These are phyloP conservation scores for Beauveria sp. DNA, from an alignment of 2,329 filamentous ascomycete species.

Conservation along the genomic window DNA sequence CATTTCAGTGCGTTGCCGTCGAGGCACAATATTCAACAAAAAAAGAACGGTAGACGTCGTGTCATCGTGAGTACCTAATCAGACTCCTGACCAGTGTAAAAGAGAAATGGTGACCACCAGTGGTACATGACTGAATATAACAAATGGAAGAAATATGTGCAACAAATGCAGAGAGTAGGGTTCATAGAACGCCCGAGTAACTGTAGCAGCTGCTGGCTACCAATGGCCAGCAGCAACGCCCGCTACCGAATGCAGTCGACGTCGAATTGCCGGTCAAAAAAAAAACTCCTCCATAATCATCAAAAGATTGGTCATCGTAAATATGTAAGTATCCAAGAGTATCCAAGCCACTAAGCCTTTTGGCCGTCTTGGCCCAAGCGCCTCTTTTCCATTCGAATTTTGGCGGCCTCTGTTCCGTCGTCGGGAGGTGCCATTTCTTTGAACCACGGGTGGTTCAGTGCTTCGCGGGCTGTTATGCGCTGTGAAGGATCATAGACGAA, in stretches of 20 bases:
- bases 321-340: slow-evolving; percentile 12
- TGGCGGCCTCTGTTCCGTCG: slow-evolving; percentile 60
- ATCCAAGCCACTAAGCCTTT: slow-evolving; percentile 18
- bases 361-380: slow-evolving; percentile 17
- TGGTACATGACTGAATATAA: not conserved
- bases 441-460: slow-evolving; percentile 61
- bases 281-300: not conserved
- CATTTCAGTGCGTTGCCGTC: not conserved
- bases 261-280: not conserved
- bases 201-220: not conserved
- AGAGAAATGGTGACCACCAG: not conserved
- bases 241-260: slow-evolving; percentile 1
- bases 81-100: not conserved
- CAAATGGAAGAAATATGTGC: not conserved
- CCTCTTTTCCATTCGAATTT: slow-evolving; percentile 50
- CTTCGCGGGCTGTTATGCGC: slow-evolving; percentile 60
- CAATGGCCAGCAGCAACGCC: not conserved
- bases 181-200: not conserved
- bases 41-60: not conserved
- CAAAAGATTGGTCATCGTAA: not conserved
- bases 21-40: not conserved
- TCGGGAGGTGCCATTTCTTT: slow-evolving; percentile 55
- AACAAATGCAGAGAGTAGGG: not conserved
- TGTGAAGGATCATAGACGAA: slow-evolving; percentile 61
- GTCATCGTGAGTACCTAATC: not conserved